Evolutionary conservation across 768 basidiomycete genomes (phyloP).

Genomic region (Naematelia aurantialba): DNA sequence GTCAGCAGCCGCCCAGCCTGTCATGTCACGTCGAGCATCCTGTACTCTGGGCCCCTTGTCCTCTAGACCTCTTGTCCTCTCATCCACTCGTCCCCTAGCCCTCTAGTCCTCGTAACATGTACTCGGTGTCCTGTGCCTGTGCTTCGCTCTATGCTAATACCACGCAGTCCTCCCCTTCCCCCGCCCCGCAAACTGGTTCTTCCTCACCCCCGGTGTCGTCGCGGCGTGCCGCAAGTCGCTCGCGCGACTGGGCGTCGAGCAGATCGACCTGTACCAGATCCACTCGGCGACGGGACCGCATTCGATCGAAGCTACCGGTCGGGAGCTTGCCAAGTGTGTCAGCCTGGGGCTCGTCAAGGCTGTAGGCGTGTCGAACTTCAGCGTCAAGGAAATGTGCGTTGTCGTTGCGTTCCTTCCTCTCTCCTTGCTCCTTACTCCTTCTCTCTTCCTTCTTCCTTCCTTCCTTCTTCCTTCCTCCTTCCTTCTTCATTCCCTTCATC

Average conservation of each 20-base stretch:
- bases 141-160: not conserved
- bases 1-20: too few species aligned
- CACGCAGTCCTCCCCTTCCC: slow-evolving; percentile 34
- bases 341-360: slow-evolving; percentile 44
- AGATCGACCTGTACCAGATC: slow-evolving; percentile 43
- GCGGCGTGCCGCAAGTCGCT: slow-evolving; percentile 26
- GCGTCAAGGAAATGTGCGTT: slow-evolving; percentile 42
- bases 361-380: slow-evolving; percentile 47
- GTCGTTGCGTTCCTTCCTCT: too few species aligned
- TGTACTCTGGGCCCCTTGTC: not conserved
- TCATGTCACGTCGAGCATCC: not conserved
- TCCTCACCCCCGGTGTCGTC: slow-evolving; percentile 43
- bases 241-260: slow-evolving; percentile 35
- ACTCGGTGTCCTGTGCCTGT: too few species aligned
- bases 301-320: slow-evolving; percentile 36
- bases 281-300: slow-evolving; percentile 30
- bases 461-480: not conserved
- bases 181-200: slow-evolving; percentile 29
- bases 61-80: not conserved
- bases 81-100: not conserved
- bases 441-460: too few species aligned
- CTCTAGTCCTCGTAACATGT: not conserved
- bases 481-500: not conserved
- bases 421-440: not conserved
- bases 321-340: slow-evolving; percentile 40